phyloP scores from a whole-genome alignment of 2,329 filamentous ascomycete genomes.

The Hymenoscyphus infarciens region DNA sequence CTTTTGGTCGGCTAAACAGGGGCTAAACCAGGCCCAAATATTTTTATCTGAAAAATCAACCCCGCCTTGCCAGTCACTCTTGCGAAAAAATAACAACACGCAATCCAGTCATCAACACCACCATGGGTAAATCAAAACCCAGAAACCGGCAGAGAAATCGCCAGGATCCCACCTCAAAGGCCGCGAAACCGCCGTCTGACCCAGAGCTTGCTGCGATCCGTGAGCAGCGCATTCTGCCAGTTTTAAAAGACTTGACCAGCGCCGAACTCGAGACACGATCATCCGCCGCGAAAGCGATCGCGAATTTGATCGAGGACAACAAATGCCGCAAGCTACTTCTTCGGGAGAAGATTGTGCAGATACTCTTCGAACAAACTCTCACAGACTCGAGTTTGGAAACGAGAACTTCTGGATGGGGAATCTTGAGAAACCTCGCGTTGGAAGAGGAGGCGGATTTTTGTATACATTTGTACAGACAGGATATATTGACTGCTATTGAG shows the following conservation, averaged over 20 bases:
- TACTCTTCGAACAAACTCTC: constrained; percentile 60
- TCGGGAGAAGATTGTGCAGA: constrained; percentile 62
- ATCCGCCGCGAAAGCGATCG: constrained; percentile 55
- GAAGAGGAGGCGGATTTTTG: constrained; percentile 66
- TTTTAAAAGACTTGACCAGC: constrained; percentile 57
- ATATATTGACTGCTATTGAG: constrained; percentile 58
- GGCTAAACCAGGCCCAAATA: background rate
- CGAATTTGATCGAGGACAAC: constrained; percentile 58
- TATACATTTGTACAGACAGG: constrained; percentile 59
- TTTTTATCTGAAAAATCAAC: constrained; percentile 5
- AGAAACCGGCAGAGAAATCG: constrained; percentile 50
- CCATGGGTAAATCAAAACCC: constrained; percentile 57
- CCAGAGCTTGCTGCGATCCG: constrained; percentile 61
- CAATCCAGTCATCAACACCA: background rate
- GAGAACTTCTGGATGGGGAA: constrained; percentile 64
- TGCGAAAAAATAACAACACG: background rate
- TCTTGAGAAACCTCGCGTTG: constrained; percentile 56
- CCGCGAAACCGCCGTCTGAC: constrained; percentile 58
- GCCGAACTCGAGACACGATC: constrained; percentile 57
- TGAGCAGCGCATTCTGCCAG: constrained; percentile 60
- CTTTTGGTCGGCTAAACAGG: background rate
- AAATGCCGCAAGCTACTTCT: constrained; percentile 62
- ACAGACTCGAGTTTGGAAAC: constrained; percentile 61
- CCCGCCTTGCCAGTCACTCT: background rate
- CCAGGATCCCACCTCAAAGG: constrained; percentile 53